Conservation (phyloP, 176 grass and related monocot species). For the Avena atlantica region DNA sequence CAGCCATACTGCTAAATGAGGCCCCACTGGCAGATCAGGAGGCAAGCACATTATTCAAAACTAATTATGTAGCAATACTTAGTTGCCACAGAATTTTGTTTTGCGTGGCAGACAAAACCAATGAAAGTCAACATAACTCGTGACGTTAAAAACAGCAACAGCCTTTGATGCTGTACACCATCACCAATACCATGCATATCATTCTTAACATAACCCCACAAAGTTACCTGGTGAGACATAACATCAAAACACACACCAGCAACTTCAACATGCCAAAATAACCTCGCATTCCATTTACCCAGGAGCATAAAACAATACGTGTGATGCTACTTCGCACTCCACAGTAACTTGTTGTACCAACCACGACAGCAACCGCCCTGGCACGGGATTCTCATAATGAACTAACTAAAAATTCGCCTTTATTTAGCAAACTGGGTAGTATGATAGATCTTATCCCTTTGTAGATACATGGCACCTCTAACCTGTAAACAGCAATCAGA, state of each 20-base stretch:
- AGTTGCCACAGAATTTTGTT: no score
- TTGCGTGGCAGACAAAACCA: no score
- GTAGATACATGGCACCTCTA: constrained; percentile 58
- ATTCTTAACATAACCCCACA: constrained; percentile 29
- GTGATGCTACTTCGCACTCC: constrained; percentile 33
- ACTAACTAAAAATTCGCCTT: constrained; percentile 57
- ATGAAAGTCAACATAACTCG: no score
- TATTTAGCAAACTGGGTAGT: constrained; percentile 64
- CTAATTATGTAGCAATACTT: no score
- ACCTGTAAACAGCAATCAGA: constrained; percentile 60
- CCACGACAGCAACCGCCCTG: constrained; percentile 30
- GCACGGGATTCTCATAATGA: constrained; percentile 38
- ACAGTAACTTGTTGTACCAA: constrained; percentile 17
- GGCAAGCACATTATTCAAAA: no score
- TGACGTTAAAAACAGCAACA: no score
- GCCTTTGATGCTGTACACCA: no score
- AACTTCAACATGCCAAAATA: constrained; percentile 41
- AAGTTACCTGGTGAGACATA: constrained; percentile 39
- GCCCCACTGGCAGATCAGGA: no score
- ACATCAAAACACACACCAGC: constrained; percentile 46
- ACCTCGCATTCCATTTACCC: constrained; percentile 36
- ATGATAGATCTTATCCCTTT: constrained; percentile 53
- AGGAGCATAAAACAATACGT: constrained; percentile 28
- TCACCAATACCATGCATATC: constrained; percentile 18
- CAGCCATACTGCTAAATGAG: no score